Evolutionary conservation across 208 protist genomes (phyloP).

Genomic region (Lotmaria passim): DNA sequence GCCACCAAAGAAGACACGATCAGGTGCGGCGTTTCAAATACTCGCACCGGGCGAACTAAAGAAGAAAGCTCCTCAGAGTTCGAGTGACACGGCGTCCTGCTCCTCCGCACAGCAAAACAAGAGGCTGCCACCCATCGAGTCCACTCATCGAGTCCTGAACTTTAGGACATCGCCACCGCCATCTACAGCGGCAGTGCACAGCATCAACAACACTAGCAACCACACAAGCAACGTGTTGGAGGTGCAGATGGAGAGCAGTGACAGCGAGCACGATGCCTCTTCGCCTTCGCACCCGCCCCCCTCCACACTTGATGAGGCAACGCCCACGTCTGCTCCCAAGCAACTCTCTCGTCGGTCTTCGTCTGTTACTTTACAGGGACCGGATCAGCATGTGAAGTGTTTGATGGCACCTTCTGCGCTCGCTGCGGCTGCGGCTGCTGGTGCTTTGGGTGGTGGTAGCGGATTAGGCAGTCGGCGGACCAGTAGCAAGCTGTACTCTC

Average conservation of each 20-base stretch:
- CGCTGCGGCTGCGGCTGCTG: constrained; percentile 1
- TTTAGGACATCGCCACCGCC: too few species aligned
- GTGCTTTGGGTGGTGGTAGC: background rate
- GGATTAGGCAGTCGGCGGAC: too few species aligned
- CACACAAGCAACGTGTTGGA: background rate
- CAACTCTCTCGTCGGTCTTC: constrained; percentile 9
- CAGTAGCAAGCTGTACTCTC: background rate
- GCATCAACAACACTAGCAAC: background rate
- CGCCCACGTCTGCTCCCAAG: background rate
- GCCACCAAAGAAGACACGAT: background rate
- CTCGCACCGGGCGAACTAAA: background rate
- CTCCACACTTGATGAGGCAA: background rate
- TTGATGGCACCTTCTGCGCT: constrained; percentile 13
- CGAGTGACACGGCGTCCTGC: too few species aligned
- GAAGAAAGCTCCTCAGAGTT: background rate
- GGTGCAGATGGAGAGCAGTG: constrained; percentile 14
- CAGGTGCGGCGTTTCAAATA: background rate
- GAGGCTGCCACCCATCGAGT: background rate
- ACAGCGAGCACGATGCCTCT: background rate
- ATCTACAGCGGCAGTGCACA: too few species aligned
- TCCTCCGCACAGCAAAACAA: too few species aligned
- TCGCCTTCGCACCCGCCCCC: background rate
- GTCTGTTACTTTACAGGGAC: background rate
- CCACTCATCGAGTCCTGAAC: background rate
- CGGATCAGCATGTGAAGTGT: constrained; percentile 8